Base-by-base conservation (phyloP, 495 filamentous ascomycete genomes). In the Amniculicola lignicola region DNA sequence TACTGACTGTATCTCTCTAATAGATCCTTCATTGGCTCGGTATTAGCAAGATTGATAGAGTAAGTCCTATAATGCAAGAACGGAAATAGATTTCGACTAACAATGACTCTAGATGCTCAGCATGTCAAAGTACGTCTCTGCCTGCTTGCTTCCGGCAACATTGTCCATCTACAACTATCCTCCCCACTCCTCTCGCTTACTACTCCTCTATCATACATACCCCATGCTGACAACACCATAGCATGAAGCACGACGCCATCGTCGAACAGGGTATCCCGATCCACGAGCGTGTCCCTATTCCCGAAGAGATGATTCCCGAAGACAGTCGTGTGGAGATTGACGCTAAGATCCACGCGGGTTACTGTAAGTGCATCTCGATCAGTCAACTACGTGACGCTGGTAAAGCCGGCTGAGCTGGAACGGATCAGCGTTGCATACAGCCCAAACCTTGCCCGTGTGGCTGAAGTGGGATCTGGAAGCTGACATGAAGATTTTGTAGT, bases 241-340 rank as follows among this genome's bases (percentile, higher is more conserved):
- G 84, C 74, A 97, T 98, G 93, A 98, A 98, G 74, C 83, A 98
- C 71, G 93, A 98, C 75, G 93, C 93, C 47, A 97, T 98, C 67
- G 92, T 98, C 41, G 81, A 89, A 22, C 90, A 94, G 71, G 93
- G 93, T 33, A 98, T 98, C 64, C 85, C 89, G 47, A 97, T 98
- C 66, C 76, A 85, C 62, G 92, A 97, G 72, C 84, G 93, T 48
- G 82, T 98, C 36, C 91, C 93, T 33, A 90, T 98, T 42, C 93
- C 93, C 18, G 91, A 96, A 46, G 84, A 88, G 24, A 85, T 91
- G 82, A 96, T 98, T 61, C 93, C 93, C 31, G 88, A 84, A 61
- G 93, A 98, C 73, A 94, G 89, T 45, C 81, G 93, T 46, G 93
- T 98, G 12, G 93, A 98, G 72, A 98, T 98, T 65, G 93, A 98